Conservation (phyloP, 2,329 filamentous ascomycete species). For the Huntiella decipiens region DNA sequence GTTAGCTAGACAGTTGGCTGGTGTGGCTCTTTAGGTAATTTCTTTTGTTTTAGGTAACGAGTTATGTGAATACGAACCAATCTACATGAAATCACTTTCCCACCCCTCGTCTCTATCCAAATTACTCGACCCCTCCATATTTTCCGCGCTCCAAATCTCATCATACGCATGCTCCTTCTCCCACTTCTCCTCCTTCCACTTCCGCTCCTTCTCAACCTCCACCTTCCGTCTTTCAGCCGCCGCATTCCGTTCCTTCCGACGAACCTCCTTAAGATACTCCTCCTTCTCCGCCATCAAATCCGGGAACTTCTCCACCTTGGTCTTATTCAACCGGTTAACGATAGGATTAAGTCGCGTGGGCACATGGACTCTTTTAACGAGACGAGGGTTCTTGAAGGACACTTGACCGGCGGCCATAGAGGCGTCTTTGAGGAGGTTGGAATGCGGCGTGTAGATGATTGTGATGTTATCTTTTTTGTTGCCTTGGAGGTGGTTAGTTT, state of each 20-base stretch:
- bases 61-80: slow-evolving; percentile 13
- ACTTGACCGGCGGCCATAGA: slow-evolving; percentile 94
- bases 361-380: slow-evolving; percentile 69
- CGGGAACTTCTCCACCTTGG: slow-evolving; percentile 70
- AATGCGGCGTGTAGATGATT: slow-evolving; percentile 94
- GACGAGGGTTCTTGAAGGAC: slow-evolving; percentile 74
- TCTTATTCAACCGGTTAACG: slow-evolving; percentile 97
- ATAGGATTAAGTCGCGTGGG: slow-evolving; percentile 68
- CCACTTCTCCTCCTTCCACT: slow-evolving; percentile 76
- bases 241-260: slow-evolving; percentile 49
- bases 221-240: slow-evolving; percentile 51
- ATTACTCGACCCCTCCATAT: slow-evolving; percentile 61
- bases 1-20: slow-evolving; percentile 3
- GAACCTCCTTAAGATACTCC: slow-evolving; percentile 49
- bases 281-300: slow-evolving; percentile 71
- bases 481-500: slow-evolving; percentile 29
- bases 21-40: background rate
- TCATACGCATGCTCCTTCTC: slow-evolving; percentile 98
- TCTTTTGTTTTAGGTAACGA: background rate
- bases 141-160: slow-evolving; percentile 70
- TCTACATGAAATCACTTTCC: slow-evolving; percentile 81
- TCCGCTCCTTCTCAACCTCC: slow-evolving; percentile 52
- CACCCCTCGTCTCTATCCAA: slow-evolving; percentile 62
- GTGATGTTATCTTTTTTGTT: slow-evolving; percentile 99
- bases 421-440: slow-evolving; percentile 85